Evolutionary conservation across 768 basidiomycete species (phyloP).

Genomic region (Termitomyces sp.): DNA sequence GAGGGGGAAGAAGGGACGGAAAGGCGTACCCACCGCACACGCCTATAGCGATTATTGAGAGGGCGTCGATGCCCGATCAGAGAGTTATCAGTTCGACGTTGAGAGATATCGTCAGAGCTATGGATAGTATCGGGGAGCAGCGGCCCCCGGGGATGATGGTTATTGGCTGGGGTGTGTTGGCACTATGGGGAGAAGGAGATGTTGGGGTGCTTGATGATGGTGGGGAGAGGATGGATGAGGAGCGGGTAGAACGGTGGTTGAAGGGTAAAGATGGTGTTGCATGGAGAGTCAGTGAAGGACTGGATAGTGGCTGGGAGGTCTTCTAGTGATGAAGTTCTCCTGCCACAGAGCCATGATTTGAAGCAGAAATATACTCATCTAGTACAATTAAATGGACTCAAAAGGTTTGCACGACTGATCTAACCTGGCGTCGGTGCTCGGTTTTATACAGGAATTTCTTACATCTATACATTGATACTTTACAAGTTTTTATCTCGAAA

Average conservation of each 20-base stretch:
- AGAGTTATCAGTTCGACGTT: constrained; percentile 78
- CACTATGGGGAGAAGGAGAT: constrained; percentile 70
- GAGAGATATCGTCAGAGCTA: constrained; percentile 57
- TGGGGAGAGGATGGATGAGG: constrained; percentile 35
- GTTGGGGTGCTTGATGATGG: constrained; percentile 63
- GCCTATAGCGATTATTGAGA: constrained; percentile 92
- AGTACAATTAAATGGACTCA: not conserved
- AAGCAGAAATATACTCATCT: not conserved
- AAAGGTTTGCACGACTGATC: no score
- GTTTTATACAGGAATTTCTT: not conserved
- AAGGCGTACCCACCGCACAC: constrained; percentile 62
- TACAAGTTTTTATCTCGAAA: no score
- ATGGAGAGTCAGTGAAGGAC: constrained; percentile 67
- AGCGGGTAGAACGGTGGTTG: constrained; percentile 57
- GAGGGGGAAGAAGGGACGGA: constrained; percentile 23
- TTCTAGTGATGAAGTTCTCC: constrained; percentile 6
- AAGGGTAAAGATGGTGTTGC: constrained; percentile 33
- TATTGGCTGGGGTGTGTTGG: constrained; percentile 86
- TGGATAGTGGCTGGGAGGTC: constrained; percentile 36
- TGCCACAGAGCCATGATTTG: not conserved
- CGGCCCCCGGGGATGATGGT: constrained; percentile 96
- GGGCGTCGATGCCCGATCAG: constrained; percentile 94
- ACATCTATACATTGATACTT: not conserved
- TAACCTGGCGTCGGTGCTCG: no score
- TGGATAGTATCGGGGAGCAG: constrained; percentile 78